Evolutionary conservation across 306 rosid species (phyloP).

Genomic region (Hippophae rhamnoides): DNA sequence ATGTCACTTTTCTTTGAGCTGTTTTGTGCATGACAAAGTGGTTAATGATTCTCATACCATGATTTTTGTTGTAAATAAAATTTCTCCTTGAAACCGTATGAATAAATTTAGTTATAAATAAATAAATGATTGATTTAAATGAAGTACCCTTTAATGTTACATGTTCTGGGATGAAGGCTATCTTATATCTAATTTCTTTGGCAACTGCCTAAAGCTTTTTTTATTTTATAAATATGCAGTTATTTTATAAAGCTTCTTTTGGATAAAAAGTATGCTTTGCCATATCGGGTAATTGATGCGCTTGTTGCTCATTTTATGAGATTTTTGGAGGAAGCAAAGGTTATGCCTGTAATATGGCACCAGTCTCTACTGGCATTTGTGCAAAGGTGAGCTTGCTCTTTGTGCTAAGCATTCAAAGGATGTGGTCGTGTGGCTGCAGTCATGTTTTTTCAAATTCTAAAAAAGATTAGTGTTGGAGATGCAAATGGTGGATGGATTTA

Average conservation of each 20-base stretch:
- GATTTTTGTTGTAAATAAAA: no score
- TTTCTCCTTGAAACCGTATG: no score
- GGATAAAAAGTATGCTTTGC: conserved; percentile 93
- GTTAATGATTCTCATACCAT: no score
- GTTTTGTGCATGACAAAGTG: no score
- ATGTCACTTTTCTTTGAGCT: no score
- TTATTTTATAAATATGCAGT: conserved; percentile 36
- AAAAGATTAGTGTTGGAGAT: not conserved
- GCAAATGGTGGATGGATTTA: no score
- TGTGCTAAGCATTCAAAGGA: not conserved
- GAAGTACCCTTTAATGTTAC: no score
- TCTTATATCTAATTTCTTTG: not conserved
- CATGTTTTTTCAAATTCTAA: no score
- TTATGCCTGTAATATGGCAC: conserved; percentile 98
- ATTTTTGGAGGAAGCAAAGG: conserved; percentile 52
- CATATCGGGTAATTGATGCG: conserved; percentile 74
- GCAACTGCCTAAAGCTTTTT: conserved; percentile 15
- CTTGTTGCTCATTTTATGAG: conserved; percentile 72
- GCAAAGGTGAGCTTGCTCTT: conserved; percentile 54
- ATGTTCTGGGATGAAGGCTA: not conserved
- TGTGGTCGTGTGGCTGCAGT: not conserved
- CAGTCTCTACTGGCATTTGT: conserved; percentile 88
- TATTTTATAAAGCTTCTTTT: conserved; percentile 85
- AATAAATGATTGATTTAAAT: no score
- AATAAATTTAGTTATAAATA: no score